Conservation (phyloP, 257 asterid genomes). For the Solanum pinnatisectum region DNA sequence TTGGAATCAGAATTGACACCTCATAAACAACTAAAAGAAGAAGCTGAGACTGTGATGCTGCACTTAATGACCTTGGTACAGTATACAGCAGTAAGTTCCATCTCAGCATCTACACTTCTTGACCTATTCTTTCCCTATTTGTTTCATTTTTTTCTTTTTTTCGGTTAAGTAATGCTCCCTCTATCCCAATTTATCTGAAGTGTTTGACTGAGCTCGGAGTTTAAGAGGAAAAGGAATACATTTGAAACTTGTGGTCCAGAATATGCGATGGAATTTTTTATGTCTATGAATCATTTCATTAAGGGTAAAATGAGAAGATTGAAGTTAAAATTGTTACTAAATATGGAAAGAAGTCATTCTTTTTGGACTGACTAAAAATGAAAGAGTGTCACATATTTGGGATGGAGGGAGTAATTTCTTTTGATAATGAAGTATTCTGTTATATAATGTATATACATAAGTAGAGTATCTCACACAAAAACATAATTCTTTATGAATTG, state of each 20-base stretch:
- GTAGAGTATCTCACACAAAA: not conserved
- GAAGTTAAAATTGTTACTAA: not conserved
- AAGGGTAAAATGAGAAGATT: not conserved
- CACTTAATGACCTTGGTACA: constrained; percentile 81
- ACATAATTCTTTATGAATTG: not conserved
- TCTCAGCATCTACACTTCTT: not conserved
- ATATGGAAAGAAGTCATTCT: not conserved
- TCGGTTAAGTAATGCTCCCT: not conserved
- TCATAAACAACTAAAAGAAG: constrained; percentile 70
- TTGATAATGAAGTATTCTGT: not conserved
- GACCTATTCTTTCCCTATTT: not conserved
- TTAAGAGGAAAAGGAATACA: not conserved
- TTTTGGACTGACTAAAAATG: not conserved
- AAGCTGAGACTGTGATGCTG: constrained; percentile 62
- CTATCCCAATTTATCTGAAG: not conserved
- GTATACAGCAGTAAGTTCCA: constrained; percentile 69
- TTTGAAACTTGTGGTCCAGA: not conserved
- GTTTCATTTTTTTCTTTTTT: not conserved
- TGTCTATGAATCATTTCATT: not conserved
- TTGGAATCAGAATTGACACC: constrained; percentile 72
- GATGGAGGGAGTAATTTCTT: not conserved
- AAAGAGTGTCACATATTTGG: not conserved
- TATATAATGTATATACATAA: not conserved
- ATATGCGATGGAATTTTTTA: not conserved
- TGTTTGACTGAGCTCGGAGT: not conserved